phyloP scores from a whole-genome alignment of 2,329 filamentous ascomycete genomes.

The Colletotrichum sojae region DNA sequence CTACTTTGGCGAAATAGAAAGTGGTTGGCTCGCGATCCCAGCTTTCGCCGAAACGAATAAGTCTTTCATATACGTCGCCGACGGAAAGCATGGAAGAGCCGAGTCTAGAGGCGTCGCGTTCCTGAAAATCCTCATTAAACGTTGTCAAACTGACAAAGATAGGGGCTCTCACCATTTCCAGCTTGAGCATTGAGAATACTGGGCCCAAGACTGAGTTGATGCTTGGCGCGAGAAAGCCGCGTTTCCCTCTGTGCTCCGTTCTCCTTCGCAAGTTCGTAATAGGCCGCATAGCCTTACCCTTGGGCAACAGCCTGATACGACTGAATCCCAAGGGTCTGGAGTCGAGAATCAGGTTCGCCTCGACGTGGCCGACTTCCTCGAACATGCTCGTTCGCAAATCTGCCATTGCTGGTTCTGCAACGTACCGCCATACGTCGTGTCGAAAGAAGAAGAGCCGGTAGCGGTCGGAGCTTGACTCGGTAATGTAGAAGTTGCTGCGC shows the following conservation, averaged over 20 bases:
- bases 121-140: constrained; percentile 42
- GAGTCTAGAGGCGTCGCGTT: constrained; percentile 70
- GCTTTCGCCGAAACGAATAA: constrained; percentile 77
- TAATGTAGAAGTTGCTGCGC: constrained; percentile 92
- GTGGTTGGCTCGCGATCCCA: constrained; percentile 56
- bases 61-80: constrained; percentile 80
- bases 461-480: constrained; percentile 85
- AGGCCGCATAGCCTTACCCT: constrained; percentile 80
- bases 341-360: constrained; percentile 71
- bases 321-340: constrained; percentile 81
- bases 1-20: constrained; percentile 92
- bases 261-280: constrained; percentile 89
- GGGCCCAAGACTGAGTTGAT: constrained; percentile 73
- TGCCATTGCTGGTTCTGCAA: constrained; percentile 81
- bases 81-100: constrained; percentile 87
- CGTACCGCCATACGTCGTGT: constrained; percentile 88
- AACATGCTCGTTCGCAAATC: constrained; percentile 81
- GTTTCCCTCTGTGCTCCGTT: constrained; percentile 68
- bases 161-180: constrained; percentile 74
- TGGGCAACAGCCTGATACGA: constrained; percentile 86
- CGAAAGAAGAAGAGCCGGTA: constrained; percentile 93
- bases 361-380: constrained; percentile 76
- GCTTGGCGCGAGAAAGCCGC: constrained; percentile 69
- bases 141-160: background rate
- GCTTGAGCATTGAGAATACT: constrained; percentile 81